These are phyloP conservation scores for Chrysoporthe deuterocubensis DNA, from an alignment of 2,329 filamentous ascomycete species.

Conservation along the genomic window DNA sequence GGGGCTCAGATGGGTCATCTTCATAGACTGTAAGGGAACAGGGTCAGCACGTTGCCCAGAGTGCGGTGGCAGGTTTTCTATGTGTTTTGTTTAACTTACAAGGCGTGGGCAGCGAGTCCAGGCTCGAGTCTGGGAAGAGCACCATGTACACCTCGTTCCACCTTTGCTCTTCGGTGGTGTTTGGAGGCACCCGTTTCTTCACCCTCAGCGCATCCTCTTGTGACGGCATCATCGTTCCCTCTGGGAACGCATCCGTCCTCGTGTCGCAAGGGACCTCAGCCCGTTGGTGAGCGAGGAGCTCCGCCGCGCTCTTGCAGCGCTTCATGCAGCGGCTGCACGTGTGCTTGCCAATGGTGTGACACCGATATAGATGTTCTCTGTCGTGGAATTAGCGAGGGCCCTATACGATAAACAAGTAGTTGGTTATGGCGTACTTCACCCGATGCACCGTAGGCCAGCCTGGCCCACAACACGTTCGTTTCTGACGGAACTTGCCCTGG, in stretches of 20 bases:
- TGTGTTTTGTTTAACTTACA: slow-evolving; percentile 19
- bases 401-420: neutral
- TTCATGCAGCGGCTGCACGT: slow-evolving; percentile 28
- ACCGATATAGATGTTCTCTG: slow-evolving; percentile 29
- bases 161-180: slow-evolving; percentile 28
- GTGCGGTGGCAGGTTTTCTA: neutral
- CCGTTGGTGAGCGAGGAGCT: slow-evolving; percentile 28
- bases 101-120: slow-evolving; percentile 24
- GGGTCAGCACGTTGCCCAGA: neutral
- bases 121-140: slow-evolving; percentile 21
- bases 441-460: slow-evolving; percentile 30
- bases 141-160: slow-evolving; percentile 28
- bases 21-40: slow-evolving; percentile 20
- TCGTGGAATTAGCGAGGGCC: neutral
- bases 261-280: slow-evolving; percentile 27
- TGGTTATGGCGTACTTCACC: slow-evolving; percentile 21
- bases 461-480: slow-evolving; percentile 29
- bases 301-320: slow-evolving; percentile 27
- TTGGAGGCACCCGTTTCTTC: slow-evolving; percentile 28
- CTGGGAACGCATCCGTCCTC: slow-evolving; percentile 26
- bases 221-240: slow-evolving; percentile 28
- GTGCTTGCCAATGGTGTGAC: slow-evolving; percentile 30
- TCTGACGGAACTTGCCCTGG: slow-evolving; percentile 27
- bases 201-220: slow-evolving; percentile 27
- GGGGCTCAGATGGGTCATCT: slow-evolving; percentile 14